Conservation (phyloP, 352 stramenopile genomes). For the Globisporangium cylindrosporum region DNA sequence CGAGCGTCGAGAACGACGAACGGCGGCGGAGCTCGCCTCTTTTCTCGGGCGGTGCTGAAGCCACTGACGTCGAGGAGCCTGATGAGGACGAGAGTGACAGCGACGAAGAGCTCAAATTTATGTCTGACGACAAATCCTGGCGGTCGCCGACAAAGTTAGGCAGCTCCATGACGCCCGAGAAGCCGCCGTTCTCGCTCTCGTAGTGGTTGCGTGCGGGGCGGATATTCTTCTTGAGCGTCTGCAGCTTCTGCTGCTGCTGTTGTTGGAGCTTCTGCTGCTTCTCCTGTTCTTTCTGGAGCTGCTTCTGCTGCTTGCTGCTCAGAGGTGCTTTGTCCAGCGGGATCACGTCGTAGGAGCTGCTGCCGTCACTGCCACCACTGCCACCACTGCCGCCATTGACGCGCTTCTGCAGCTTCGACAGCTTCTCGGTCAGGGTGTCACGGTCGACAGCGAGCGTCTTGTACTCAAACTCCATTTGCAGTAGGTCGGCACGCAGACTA, state of each 20-base stretch:
- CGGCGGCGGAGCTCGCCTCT: conserved; percentile 11
- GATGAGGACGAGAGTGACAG: neutral
- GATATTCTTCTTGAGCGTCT: neutral
- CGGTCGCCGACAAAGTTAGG: neutral
- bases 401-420: neutral
- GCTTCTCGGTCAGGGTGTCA: neutral
- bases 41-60: neutral
- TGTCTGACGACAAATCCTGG: neutral
- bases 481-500: neutral
- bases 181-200: neutral
- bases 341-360: neutral
- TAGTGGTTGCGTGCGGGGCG: neutral
- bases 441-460: neutral
- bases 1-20: conserved; percentile 37
- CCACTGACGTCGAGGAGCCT: neutral
- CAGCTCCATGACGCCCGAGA: neutral
- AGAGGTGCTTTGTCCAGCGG: neutral
- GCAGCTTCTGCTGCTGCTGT: neutral
- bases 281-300: neutral
- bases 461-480: neutral
- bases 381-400: neutral
- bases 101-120: neutral
- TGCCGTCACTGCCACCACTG: neutral
- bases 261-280: neutral
- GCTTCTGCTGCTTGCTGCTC: neutral